phyloP scores from a whole-genome alignment of 1,139 yeast species.

The Blastobotrys elegans region DNA sequence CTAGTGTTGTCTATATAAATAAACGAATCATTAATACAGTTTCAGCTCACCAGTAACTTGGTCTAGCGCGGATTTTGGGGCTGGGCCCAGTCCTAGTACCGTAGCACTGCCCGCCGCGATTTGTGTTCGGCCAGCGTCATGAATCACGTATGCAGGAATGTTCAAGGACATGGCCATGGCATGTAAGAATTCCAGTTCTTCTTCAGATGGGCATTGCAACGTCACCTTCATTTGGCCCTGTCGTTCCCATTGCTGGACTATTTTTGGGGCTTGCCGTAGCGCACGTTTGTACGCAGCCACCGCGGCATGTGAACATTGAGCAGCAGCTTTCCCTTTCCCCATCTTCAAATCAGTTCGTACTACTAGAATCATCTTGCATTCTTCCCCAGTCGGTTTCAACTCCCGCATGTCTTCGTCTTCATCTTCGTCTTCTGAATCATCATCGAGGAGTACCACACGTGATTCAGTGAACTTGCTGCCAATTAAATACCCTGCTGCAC shows the following conservation, averaged over 20 bases:
- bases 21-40: slow-evolving; percentile 48
- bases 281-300: slow-evolving; percentile 78
- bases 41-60: slow-evolving; percentile 75
- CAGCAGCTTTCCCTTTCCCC: slow-evolving; percentile 96
- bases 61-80: slow-evolving; percentile 79
- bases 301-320: slow-evolving; percentile 98
- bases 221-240: slow-evolving; percentile 96
- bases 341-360: slow-evolving; percentile 85
- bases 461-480: slow-evolving; percentile 13
- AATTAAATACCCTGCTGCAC: slow-evolving; percentile 21
- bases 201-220: slow-evolving; percentile 65
- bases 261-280: slow-evolving; percentile 37
- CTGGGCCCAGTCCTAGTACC: slow-evolving; percentile 93
- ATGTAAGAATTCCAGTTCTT: slow-evolving; percentile 69
- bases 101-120: slow-evolving; percentile 94
- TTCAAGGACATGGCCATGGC: slow-evolving; percentile 80
- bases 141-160: slow-evolving; percentile 72
- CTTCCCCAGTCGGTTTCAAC: slow-evolving; percentile 51
- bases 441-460: not conserved
- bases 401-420: slow-evolving; percentile 20
- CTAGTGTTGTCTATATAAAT: slow-evolving; percentile 28
- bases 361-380: slow-evolving; percentile 80
- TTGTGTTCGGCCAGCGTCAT: slow-evolving; percentile 97
- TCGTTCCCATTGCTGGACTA: slow-evolving; percentile 67
- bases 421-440: slow-evolving; percentile 19